Percentiles rank a stretch among this genome's conserved stretches.
Evolutionary conservation across 257 asterid species (phyloP).

Genomic region (Plantago ovata): DNA sequence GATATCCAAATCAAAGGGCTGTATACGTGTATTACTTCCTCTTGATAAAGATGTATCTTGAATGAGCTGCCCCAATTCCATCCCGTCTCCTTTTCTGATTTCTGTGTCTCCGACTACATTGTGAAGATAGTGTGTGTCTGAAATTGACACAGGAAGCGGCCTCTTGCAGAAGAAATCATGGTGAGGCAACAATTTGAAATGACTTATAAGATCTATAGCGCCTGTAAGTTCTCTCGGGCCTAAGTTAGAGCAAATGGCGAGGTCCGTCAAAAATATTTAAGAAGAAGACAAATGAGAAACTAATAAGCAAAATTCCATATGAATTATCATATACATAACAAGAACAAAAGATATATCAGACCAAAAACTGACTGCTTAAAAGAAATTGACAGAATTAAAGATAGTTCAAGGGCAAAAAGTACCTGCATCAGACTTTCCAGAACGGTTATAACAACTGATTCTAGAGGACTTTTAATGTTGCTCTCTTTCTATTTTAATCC

Average conservation of each 20-base stretch:
- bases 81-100: slow-evolving; percentile 63
- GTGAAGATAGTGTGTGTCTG: slow-evolving; percentile 62
- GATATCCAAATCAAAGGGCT: slow-evolving; percentile 55
- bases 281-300: too few species aligned
- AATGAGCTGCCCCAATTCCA: slow-evolving; percentile 63
- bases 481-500: too few species aligned
- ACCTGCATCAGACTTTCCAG: too few species aligned
- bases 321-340: too few species aligned
- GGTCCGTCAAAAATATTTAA: too few species aligned
- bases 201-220: slow-evolving; percentile 56
- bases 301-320: too few species aligned
- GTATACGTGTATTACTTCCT: slow-evolving; percentile 41
- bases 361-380: too few species aligned
- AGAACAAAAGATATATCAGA: too few species aligned
- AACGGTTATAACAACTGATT: too few species aligned
- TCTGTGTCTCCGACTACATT: slow-evolving; percentile 70
- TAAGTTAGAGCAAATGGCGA: slow-evolving; percentile 22
- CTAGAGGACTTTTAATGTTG: too few species aligned
- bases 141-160: slow-evolving; percentile 52
- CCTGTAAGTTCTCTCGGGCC: slow-evolving; percentile 75
- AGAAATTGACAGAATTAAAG: too few species aligned
- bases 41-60: slow-evolving; percentile 34
- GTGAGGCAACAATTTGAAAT: slow-evolving; percentile 55
- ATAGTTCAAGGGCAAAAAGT: too few species aligned
- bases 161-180: slow-evolving; percentile 66